These are phyloP conservation scores for Omphalotus guepiniiformis DNA, from an alignment of 768 basidiomycete genomes.

Conservation along the genomic window DNA sequence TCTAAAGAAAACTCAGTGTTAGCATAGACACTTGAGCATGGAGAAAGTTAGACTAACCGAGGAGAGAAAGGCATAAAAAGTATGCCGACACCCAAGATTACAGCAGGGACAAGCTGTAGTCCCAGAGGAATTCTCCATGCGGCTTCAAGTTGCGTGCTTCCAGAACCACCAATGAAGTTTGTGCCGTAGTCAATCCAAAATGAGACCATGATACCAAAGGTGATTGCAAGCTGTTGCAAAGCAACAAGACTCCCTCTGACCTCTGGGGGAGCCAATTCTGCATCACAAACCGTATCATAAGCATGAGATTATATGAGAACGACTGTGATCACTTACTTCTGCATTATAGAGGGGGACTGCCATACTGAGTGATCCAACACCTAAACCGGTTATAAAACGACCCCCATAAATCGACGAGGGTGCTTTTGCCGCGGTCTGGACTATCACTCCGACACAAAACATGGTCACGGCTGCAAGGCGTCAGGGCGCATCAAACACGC, in stretches of 20 bases:
- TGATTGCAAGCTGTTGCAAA: conserved; percentile 79
- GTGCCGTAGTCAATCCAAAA: conserved; percentile 51
- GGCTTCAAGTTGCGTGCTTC: conserved; percentile 51
- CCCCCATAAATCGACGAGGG: conserved; percentile 69
- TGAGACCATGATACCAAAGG: conserved; percentile 70
- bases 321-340: conserved; percentile 23
- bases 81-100: conserved; percentile 67
- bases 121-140: conserved; percentile 76
- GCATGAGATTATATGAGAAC: conserved; percentile 28
- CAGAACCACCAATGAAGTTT: conserved; percentile 69
- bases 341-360: conserved; percentile 78
- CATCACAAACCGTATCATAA: conserved; percentile 76
- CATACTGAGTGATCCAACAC: conserved; percentile 79
- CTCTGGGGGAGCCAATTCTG: conserved; percentile 70
- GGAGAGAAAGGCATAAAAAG: conserved; percentile 81
- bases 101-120: conserved; percentile 69
- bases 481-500: conserved; percentile 15
- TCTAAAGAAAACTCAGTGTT: conserved; percentile 24
- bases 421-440: conserved; percentile 57
- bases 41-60: conserved; percentile 33
- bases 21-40: neutral
- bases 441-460: conserved; percentile 70
- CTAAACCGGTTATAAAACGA: conserved; percentile 75
- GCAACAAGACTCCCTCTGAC: conserved; percentile 79
- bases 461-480: conserved; percentile 42